phyloP scores from a whole-genome alignment of 164 flowering plant species.

The Nelumbo lutea region DNA sequence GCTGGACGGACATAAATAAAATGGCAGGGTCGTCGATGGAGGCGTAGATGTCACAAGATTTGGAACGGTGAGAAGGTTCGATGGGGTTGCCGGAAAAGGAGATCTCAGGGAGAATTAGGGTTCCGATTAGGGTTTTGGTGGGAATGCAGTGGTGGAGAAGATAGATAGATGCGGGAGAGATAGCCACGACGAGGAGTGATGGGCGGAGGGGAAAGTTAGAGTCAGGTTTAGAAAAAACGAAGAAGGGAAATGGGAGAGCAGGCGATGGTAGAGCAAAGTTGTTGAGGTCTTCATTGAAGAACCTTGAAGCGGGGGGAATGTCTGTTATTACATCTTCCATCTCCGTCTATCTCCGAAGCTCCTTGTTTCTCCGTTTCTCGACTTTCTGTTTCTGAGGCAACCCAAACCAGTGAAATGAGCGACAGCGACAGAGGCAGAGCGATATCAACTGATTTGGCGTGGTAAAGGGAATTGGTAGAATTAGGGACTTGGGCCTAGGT shows the following conservation, averaged over 20 bases:
- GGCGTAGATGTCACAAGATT: slow-evolving; percentile 61
- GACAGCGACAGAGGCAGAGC: too few species aligned
- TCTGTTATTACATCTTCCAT: slow-evolving; percentile 78
- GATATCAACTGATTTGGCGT: too few species aligned
- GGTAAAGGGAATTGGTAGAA: too few species aligned
- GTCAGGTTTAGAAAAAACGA: slow-evolving; percentile 40
- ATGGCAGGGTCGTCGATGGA: slow-evolving; percentile 19
- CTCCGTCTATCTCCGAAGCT: not conserved
- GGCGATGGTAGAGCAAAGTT: slow-evolving; percentile 59
- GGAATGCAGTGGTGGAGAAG: slow-evolving; percentile 41
- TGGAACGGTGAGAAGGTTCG: slow-evolving; percentile 45
- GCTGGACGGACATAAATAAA: slow-evolving; percentile 41
- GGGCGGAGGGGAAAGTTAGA: slow-evolving; percentile 36
- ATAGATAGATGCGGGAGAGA: slow-evolving; percentile 58
- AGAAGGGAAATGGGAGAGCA: slow-evolving; percentile 53
- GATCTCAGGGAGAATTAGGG: slow-evolving; percentile 65
- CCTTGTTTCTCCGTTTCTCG: too few species aligned
- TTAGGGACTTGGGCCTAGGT: too few species aligned
- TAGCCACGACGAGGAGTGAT: slow-evolving; percentile 57
- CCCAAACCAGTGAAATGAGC: too few species aligned
- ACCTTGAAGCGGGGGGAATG: slow-evolving; percentile 69
- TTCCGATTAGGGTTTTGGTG: slow-evolving; percentile 58
- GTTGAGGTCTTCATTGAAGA: slow-evolving; percentile 70
- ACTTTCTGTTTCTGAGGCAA: too few species aligned
- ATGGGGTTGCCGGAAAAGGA: slow-evolving; percentile 46